phyloP scores from a whole-genome alignment of 2,329 filamentous ascomycete species.

The Thelonectria discophora region DNA sequence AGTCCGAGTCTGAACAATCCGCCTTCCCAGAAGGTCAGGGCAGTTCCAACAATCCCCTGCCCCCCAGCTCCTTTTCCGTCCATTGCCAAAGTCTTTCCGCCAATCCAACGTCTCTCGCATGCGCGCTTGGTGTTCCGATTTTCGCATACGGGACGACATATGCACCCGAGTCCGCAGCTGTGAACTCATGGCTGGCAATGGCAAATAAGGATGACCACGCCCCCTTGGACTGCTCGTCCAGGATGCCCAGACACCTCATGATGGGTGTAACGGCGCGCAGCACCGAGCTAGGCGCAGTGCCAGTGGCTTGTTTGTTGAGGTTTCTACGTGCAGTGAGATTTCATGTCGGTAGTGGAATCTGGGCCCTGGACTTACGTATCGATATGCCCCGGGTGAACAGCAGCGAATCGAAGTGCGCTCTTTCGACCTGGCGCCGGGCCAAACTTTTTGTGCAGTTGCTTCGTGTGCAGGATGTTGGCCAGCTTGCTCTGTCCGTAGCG shows the following conservation, averaged over 20 bases:
- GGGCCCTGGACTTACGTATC: conserved; percentile 15
- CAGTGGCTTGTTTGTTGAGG: conserved; percentile 32
- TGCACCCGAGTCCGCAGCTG: conserved; percentile 26
- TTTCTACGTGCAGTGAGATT: conserved; percentile 8
- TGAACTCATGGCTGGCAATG: conserved; percentile 33
- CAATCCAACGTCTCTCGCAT: conserved; percentile 26
- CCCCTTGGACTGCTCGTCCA: conserved; percentile 32
- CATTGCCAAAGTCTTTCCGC: conserved; percentile 29
- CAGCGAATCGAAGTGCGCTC: conserved; percentile 7
- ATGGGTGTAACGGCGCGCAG: conserved; percentile 27
- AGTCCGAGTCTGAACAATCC: no score
- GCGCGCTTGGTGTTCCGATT: conserved; percentile 34
- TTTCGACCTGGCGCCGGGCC: conserved; percentile 1
- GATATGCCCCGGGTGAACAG: conserved; percentile 29
- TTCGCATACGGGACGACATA: conserved; percentile 38
- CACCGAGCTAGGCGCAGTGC: conserved; percentile 18
- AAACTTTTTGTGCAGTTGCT: background rate
- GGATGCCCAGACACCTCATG: conserved; percentile 31
- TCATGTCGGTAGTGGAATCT: background rate
- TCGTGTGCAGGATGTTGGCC: conserved; percentile 22
- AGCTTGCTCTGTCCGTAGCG: conserved; percentile 23
- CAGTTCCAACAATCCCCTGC: conserved; percentile 19
- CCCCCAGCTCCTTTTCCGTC: conserved; percentile 21
- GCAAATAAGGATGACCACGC: conserved; percentile 37
- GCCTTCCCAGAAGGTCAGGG: no score